phyloP scores from a whole-genome alignment of 176 grass and related monocot species.

The Musa acuminata region DNA sequence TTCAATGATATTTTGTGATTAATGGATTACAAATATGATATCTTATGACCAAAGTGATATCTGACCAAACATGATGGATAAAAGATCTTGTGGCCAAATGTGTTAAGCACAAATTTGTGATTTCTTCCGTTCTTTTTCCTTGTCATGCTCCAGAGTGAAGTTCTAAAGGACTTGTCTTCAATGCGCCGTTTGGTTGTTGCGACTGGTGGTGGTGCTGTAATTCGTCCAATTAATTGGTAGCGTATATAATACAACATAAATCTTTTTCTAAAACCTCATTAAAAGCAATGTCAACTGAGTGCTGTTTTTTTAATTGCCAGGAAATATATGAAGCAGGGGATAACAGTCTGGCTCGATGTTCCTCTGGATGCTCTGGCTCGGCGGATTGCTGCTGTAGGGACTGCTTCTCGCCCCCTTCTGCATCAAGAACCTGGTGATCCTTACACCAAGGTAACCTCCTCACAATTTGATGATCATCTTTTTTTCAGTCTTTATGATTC shows the following conservation, averaged over 20 bases:
- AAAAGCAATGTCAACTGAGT: slow-evolving; percentile 7
- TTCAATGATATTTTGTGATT: too few relatives aligned
- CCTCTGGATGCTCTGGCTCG: slow-evolving; percentile 85
- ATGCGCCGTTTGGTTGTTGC: slow-evolving; percentile 91
- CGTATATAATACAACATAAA: neutral
- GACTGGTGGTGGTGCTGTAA: slow-evolving; percentile 93
- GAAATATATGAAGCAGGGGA: slow-evolving; percentile 89
- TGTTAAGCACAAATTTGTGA: too few relatives aligned
- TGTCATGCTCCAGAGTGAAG: slow-evolving; percentile 61
- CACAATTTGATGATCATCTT: neutral
- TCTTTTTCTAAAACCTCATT: slow-evolving; percentile 7
- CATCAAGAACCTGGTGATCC: slow-evolving; percentile 89
- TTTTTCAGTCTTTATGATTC: too few relatives aligned
- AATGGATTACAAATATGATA: too few relatives aligned
- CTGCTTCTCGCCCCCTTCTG: slow-evolving; percentile 84
- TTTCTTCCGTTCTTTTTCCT: neutral
- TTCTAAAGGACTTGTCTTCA: slow-evolving; percentile 74
- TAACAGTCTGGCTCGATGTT: slow-evolving; percentile 95
- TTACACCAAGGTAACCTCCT: slow-evolving; percentile 62
- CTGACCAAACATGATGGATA: too few relatives aligned
- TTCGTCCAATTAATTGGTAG: slow-evolving; percentile 95
- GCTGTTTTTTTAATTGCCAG: slow-evolving; percentile 34
- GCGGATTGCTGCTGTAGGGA: slow-evolving; percentile 88
- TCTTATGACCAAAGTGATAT: too few relatives aligned
- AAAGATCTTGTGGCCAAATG: too few relatives aligned